Evolutionary conservation across 345 rosid genomes (phyloP).

Genomic region (Angophora floribunda): DNA sequence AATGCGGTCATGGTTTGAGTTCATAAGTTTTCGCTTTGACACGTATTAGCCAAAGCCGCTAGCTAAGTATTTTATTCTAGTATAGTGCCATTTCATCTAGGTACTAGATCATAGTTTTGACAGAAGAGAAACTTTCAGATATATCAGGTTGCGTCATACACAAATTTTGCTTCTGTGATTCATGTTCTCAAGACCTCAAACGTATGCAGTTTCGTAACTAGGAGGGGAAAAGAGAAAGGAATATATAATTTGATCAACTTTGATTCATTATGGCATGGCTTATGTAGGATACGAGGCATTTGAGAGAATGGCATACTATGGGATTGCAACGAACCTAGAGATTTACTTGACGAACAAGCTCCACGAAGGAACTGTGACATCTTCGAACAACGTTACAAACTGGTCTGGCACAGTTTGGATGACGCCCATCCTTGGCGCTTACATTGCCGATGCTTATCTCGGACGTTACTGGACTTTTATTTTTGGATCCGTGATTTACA

Average conservation of each 20-base stretch:
- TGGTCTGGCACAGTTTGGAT: conserved; percentile 58
- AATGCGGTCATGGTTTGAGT: too few relatives aligned
- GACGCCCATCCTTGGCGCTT: conserved; percentile 49
- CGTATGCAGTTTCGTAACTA: too few relatives aligned
- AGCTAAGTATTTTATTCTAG: not conserved
- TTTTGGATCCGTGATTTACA: conserved; percentile 29
- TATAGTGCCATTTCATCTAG: not conserved
- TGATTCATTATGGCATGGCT: not conserved
- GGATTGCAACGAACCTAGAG: not conserved
- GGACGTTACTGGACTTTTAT: conserved; percentile 52
- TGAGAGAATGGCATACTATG: not conserved
- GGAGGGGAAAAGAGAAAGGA: too few relatives aligned
- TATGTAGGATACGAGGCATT: not conserved
- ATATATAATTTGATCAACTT: not conserved
- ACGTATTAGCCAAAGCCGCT: too few relatives aligned
- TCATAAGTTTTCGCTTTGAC: too few relatives aligned
- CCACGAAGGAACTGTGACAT: conserved; percentile 45
- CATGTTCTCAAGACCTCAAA: too few relatives aligned
- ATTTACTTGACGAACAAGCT: conserved; percentile 9
- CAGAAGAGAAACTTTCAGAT: not conserved
- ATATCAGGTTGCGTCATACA: not conserved
- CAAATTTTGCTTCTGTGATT: too few relatives aligned
- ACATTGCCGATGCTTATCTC: conserved; percentile 48
- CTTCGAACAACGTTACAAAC: conserved; percentile 55
- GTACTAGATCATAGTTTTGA: not conserved